phyloP scores from a whole-genome alignment of 306 rosid genomes.

The Citrullus amarus region DNA sequence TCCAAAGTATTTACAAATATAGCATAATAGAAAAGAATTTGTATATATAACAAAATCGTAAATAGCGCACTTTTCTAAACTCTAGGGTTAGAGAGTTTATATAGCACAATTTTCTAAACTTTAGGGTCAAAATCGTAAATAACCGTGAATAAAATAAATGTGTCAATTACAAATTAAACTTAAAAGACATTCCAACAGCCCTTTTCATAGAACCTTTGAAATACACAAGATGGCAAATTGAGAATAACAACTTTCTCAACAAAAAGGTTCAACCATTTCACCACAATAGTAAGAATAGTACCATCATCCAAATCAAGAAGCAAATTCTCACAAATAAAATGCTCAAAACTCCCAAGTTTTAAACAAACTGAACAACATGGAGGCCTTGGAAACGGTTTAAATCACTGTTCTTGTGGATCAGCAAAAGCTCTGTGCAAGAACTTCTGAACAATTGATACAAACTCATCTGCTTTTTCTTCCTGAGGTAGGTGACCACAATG shows the following conservation, averaged over 20 bases:
- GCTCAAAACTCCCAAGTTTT: neutral
- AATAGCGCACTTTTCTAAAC: too few relatives aligned
- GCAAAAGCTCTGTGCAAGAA: slow-evolving; percentile 39
- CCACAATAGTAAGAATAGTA: neutral
- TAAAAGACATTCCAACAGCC: too few relatives aligned
- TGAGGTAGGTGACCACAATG: slow-evolving; percentile 88
- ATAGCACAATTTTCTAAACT: too few relatives aligned
- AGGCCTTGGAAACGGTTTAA: neutral
- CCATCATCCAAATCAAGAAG: neutral
- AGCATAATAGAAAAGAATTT: too few relatives aligned
- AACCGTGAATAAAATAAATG: too few relatives aligned
- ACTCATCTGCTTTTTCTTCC: slow-evolving; percentile 79
- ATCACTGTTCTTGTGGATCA: slow-evolving; percentile 23
- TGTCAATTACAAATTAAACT: too few relatives aligned
- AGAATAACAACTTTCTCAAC: neutral
- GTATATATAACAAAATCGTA: too few relatives aligned
- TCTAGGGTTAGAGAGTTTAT: too few relatives aligned
- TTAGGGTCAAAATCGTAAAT: too few relatives aligned
- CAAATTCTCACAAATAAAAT: neutral
- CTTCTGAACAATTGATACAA: slow-evolving; percentile 54
- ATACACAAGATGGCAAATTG: too few relatives aligned
- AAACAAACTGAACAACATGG: neutral
- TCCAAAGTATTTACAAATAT: too few relatives aligned
- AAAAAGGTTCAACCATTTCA: neutral
- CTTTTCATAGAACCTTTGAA: too few relatives aligned